These are phyloP conservation scores for Closterium sp. DNA, from an alignment of 139 green algal genomes.

Conservation along the genomic window DNA sequence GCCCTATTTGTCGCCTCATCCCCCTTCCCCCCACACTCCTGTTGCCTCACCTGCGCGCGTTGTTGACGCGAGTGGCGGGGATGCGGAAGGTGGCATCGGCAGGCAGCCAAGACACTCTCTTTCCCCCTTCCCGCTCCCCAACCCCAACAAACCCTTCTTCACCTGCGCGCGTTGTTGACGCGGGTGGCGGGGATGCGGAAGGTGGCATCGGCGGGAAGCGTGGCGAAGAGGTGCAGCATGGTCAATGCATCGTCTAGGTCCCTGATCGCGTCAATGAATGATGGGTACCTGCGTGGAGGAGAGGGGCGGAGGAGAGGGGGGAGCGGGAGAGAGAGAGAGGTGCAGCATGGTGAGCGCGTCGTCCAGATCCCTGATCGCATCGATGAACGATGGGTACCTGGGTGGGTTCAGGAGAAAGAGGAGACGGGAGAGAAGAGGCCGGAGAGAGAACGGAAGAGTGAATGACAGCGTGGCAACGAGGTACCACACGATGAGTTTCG, in stretches of 20 bases:
- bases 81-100: conserved; percentile 61
- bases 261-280: conserved; percentile 94
- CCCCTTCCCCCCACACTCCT: too few relatives aligned
- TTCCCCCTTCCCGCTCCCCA: too few relatives aligned
- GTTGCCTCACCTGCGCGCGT: conserved; percentile 46
- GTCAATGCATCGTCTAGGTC: conserved; percentile 96
- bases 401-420: not conserved
- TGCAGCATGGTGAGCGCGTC: conserved; percentile 93
- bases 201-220: conserved; percentile 69
- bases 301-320: not conserved
- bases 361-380: conserved; percentile 96
- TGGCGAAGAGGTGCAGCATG: conserved; percentile 94
- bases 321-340: not conserved
- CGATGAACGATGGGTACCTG: conserved; percentile 95
- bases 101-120: too few relatives aligned
- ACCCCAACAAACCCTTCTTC: not conserved
- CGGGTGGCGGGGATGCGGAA: conserved; percentile 63
- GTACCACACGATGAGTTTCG: not conserved
- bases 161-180: conserved; percentile 52
- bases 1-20: too few relatives aligned
- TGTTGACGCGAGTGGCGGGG: conserved; percentile 55
- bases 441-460: too few relatives aligned
- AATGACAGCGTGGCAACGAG: not conserved
- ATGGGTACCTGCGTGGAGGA: conserved; percentile 80
- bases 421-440: too few relatives aligned